Evolutionary conservation across 1,284 basidiomycete genomes (phyloP), one percentile per base, ranked within the genome.

Genomic region (Pseudozyma sp.): DNA sequence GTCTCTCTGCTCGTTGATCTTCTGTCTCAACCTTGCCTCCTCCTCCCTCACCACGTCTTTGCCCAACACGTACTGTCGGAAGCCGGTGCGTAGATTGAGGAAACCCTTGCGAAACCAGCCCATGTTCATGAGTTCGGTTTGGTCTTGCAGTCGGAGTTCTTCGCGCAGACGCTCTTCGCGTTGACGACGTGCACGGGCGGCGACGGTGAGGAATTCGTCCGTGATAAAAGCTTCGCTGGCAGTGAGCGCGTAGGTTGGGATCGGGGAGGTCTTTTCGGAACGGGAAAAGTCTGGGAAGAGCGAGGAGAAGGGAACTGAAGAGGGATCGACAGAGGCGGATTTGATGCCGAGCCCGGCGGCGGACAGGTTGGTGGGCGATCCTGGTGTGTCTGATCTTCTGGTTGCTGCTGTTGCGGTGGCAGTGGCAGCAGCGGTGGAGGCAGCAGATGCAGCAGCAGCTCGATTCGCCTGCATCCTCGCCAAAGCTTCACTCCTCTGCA

Each of bases 51-150:
- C 58, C 39, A 66, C 48, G 29, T 74, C 62, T 24, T 68, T 58
- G 5, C 66, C 71, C 55, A 74, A 35, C 54, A 74, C 59, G n/a
- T 63, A 58, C 59, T 67, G 62, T 11, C 59, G 48, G 34, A 74
- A 74, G 0, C 71, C 71, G 9, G 45, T 40, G 1, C 56, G 31
- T 13, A 74, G n/a, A n/a, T 69, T 63, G 34, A 74, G 50, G 31
- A 74, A 67, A 2, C 71, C 71, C 33, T 65, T 68, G 5, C 53
- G 53, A 45, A 74, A 74, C 71, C 71, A 74, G 24, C 71, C 71
- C 71, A 66, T 69, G 19, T 69, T 67, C 71, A 74, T 74, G 14
- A 74, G 43, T 46, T 74, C 71, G 17, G 63, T 30, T 50, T 68
- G 55, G 40, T 69, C 53, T 37, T 56, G 50, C 42, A 47, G 16